Base-by-base conservation (phyloP, 257 asterid genomes). In the Nicotiana benthamiana region DNA sequence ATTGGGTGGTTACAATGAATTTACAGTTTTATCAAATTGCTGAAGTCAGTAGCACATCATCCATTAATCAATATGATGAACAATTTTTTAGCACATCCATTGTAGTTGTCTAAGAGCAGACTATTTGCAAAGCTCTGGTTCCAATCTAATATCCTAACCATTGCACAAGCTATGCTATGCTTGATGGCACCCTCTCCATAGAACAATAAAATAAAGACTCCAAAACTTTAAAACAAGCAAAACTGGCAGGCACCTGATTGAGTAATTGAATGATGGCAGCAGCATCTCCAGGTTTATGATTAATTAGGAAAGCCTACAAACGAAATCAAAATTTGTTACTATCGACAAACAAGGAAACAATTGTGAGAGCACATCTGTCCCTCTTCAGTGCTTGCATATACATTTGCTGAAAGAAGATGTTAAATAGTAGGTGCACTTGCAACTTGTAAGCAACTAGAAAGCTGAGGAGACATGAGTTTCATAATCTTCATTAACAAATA, bases 261-360 rank as follows among this genome's bases (percentile, higher is more conserved):
- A 95, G 86, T 78, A 80, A 83, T 83, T 92, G 92, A 88, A 95
- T 90, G 66, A 89, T 43, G 48, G 93, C 91, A 85, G 99, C 95
- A 84, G 97, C 97, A 75, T 79, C 85, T 81, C 89, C 92, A 18
- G 97, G 93, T 81, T 91, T 92, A 82, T 84, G 87, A 72, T 91
- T 96, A 66, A 95, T 94, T 75, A 95, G 90, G 83, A 92, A 83
- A 79, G 96, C 99, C 99, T 93, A 87, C 82, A 72, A 77, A 81
- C 22, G 64, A 83, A 26, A 83, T 60, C 51, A 80, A 79, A 82
- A 75, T 62, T 15, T 79, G 28, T 68, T 18, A 46, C 64, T 63
- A 64, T 62, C 22, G 17, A 32, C 34, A 65, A 65, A 10, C 5
- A n/a, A 22, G 6, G n/a, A 53, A 53, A 53, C 59, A 53, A 53